Evolutionary conservation across 2,329 filamentous ascomycete genomes (phyloP), one percentile per base, ranked within the genome.

Genomic region (Stemphylium lycopersici): DNA sequence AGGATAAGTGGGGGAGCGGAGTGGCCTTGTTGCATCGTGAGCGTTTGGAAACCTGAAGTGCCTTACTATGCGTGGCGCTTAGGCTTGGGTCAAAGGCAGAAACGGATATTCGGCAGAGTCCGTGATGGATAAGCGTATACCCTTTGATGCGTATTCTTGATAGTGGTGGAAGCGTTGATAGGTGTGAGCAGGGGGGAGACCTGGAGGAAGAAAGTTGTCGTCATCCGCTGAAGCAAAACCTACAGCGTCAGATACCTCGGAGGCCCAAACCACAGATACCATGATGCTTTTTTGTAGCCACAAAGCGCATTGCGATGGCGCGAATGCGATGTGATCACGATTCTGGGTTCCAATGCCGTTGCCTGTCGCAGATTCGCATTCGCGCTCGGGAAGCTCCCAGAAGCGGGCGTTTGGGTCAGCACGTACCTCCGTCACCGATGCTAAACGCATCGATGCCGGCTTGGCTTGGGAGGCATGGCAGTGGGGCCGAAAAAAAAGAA

Each of bases 31-130:
- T 56, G 63, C 55, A 46, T 66, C 59, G 59, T 58, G 56, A 41
- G 48, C 57, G 62, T 68, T 67, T 68, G 55, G 62, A 70, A 69
- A 69, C 67, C 59, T 56, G 53, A 52, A 47, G 50, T 63, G 63
- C 66, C 59, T 67, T 49, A 59, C 45, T 37, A 54, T 42, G n/a
- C 34, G 37, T 24, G 24, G 37, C 41, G 34, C 41, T 36, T 29
- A 32, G 43, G 31, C 43, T 48, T 52, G 36, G 37, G 10, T n/a
- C 13, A 24, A 36, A 41, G 49, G 37, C 22, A 48, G 24, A 41
- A 36, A 39, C 37, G 37, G 29, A 4, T 33, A 18, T 22, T 48
- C 49, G 31, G 43, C 43, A 40, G 49, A 46, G 31, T 8, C 6
- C 6, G 6, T 34, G 8, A 20, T 40, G 36, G 37, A 20, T 24